These are phyloP conservation scores for Talaromyces sp. DNA, from an alignment of 2,329 filamentous ascomycete species.

Conservation along the genomic window DNA sequence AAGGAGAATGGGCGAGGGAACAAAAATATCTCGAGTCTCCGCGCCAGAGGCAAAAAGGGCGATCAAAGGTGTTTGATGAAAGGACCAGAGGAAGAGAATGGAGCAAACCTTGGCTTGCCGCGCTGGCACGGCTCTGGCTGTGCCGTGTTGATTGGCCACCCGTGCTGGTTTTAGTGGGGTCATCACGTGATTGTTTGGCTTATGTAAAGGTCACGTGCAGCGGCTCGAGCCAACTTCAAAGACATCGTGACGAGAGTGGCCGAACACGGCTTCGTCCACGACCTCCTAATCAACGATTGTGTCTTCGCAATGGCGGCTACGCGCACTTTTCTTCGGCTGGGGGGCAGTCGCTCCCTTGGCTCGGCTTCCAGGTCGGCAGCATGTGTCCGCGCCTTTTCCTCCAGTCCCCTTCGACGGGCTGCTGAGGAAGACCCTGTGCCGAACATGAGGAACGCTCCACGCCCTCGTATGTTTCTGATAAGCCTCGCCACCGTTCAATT, in stretches of 20 bases:
- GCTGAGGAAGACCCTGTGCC: constrained; percentile 38
- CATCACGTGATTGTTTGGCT: constrained; percentile 5
- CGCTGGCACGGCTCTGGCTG: constrained; percentile 12
- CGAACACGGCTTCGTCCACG: not conserved
- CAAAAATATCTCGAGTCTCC: constrained; percentile 1
- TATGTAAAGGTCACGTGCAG: constrained; percentile 9
- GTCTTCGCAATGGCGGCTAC: constrained; percentile 39
- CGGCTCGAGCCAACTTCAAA: constrained; percentile 6
- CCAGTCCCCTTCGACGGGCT: constrained; percentile 36
- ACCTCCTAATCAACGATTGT: constrained; percentile 8
- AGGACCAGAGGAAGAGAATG: constrained; percentile 15
- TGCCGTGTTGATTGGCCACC: not conserved
- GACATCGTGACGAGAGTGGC: not conserved
- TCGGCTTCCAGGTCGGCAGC: constrained; percentile 30
- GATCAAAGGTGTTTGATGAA: constrained; percentile 10
- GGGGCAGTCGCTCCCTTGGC: constrained; percentile 35
- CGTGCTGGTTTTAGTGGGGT: not conserved
- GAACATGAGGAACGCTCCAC: constrained; percentile 62
- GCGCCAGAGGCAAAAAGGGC: not conserved
- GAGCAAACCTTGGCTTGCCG: constrained; percentile 14
- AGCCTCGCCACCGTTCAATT: constrained; percentile 4
- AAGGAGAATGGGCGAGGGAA: constrained; percentile 3
- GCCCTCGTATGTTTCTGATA: constrained; percentile 41
- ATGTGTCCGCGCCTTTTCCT: constrained; percentile 34
- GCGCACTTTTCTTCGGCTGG: constrained; percentile 42